Evolutionary conservation across 208 protist genomes (phyloP), one percentile per base, ranked within the genome.

Genomic region (Wallacemonas collosoma): DNA sequence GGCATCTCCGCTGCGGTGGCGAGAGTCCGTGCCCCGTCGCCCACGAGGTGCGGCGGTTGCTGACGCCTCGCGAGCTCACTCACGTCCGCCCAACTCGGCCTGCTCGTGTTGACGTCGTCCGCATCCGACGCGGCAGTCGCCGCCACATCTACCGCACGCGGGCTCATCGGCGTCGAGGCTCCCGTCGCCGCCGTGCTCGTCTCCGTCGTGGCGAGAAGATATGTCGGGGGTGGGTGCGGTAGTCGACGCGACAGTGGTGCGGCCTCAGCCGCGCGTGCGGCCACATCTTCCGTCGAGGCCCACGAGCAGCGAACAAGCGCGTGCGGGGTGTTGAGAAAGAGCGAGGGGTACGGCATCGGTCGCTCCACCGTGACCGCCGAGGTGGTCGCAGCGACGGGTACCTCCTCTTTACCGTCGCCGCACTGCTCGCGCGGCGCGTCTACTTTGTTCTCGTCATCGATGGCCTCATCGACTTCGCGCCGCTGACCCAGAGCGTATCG

Each of bases 321-420:
- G 3, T 38, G 47, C 1, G 81, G 81, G 1, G 78, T 71, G 71
- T 87, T 60, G 40, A 92, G 74, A 48, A 92, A 92, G 8, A 88
- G 72, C 4, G 78, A 92, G 11, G 83, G 75, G 44, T 83, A 86
- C 15, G 87, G 87, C 48, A 80, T 75, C 0, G 61, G 26, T 8
- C 73, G 57, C 68, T 80, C 82, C 2, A 35, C 78, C 1, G 45
- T 53, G 40, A n/a, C 51, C 43, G 38, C 26, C 26, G 26, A 26
- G 26, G 26, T 26, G 26, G 26, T 26, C 26, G 26, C 26, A 26
- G 26, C 26, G 26, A 26, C 26, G 26, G 26, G 26, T 26, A 26
- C 26, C 26, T 0, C 0, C 26, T 26, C 26, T 26, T 26, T 26
- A 26, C 26, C 26, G 26, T 26, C 26, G 26, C 26, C 26, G 26